Evolutionary conservation across 2,329 filamentous ascomycete species (phyloP), one percentile per base, ranked within the genome.

Genomic region (Fusarium temperatum): DNA sequence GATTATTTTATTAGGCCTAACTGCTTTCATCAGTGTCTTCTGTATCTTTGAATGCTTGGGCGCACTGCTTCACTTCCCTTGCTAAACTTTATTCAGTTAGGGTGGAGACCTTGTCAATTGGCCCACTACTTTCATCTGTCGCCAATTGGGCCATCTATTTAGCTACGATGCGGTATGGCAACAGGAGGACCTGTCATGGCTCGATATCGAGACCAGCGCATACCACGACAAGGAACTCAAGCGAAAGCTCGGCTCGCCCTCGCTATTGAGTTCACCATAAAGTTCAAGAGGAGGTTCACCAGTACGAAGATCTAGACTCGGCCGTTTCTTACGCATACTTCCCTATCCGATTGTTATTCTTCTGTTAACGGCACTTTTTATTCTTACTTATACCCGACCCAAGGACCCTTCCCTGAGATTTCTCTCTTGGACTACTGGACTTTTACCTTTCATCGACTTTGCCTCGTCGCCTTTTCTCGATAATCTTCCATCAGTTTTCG

Each of bases 391-490:
- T 3, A 48, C 77, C 11, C 78, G 81, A 15, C 81, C 81, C 0
- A 56, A 72, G 11, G 77, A 81, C 8, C 74, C 72, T 30, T 79
- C 80, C 2, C 57, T 82, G 13, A 74, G 73, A 12, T 82, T 81
- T 61, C 74, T 83, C 58, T 83, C 81, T 0, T 83, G 81, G 81
- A 82, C 81, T 1, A 64, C 78, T 2, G 74, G 74, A 2, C 60
- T 82, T 5, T 60, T 82, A 5, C 81, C 81, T 1, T 80, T 82
- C 50, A 73, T 82, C 42, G 81, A 83, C 68, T 78, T 82, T 9
- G 58, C 77, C 20, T 77, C 79, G 2, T 77, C 78, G 2, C 78
- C 78, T 0, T 75, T 63, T 9, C 72, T 83, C 3, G 57, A 69
- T 2, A 73, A 65, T 28, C 61, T 82, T 5, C 47, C 72, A 5